These are phyloP conservation scores for Rhizopogon sp. DNA, from an alignment of 768 basidiomycete genomes.

Conservation along the genomic window DNA sequence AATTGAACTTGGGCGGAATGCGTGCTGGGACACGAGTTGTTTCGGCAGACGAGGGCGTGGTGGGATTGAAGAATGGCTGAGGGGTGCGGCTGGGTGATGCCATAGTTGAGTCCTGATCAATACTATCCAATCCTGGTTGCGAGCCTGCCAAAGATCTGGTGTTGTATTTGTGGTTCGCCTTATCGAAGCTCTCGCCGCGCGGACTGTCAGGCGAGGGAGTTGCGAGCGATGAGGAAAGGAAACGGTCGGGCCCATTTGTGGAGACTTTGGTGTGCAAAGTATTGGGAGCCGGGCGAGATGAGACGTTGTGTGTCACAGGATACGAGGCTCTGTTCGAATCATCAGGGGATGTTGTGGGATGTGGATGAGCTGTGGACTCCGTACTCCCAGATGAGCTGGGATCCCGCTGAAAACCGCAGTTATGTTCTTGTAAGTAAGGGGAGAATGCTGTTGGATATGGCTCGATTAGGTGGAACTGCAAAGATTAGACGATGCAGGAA, in stretches of 20 bases:
- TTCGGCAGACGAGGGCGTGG: no score
- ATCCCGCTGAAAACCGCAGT: neutral
- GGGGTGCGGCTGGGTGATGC: neutral
- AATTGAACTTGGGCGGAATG: neutral
- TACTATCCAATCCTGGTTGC: neutral
- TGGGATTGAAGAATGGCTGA: neutral
- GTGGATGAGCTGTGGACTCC: neutral
- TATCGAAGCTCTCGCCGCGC: neutral
- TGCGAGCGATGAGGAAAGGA: neutral
- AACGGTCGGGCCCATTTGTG: neutral
- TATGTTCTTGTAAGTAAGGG: neutral
- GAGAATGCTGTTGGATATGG: neutral
- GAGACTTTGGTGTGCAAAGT: neutral
- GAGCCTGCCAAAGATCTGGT: neutral
- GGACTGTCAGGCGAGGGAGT: neutral
- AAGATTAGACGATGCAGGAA: neutral
- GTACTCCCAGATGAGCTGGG: neutral
- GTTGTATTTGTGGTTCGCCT: neutral
- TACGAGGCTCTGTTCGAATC: neutral
- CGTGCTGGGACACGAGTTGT: neutral
- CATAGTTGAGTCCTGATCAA: neutral
- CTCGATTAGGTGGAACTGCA: neutral
- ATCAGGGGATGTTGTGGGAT: neutral
- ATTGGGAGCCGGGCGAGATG: neutral
- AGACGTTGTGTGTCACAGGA: neutral